These are phyloP conservation scores for Isatis tinctoria DNA, from an alignment of 345 rosid genomes.

Conservation along the genomic window DNA sequence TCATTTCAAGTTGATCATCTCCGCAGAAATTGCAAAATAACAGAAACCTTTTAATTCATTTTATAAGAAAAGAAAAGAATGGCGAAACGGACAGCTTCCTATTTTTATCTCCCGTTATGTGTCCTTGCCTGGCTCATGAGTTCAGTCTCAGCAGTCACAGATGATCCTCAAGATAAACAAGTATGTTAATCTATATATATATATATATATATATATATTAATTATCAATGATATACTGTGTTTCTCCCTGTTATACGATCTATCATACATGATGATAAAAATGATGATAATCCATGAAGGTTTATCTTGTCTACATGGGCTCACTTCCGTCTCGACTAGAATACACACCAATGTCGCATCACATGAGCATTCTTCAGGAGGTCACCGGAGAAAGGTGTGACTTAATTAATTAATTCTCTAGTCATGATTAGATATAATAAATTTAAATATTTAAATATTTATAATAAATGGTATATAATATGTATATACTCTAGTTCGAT, in stretches of 20 bases:
- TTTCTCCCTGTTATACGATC: not conserved
- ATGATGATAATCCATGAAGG: not conserved
- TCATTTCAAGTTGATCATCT: not conserved
- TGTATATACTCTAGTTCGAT: slow-evolving; percentile 14
- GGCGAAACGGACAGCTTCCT: not conserved
- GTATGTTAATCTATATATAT: not conserved
- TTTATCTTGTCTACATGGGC: slow-evolving; percentile 22
- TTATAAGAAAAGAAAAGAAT: not conserved
- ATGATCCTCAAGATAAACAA: slow-evolving; percentile 10
- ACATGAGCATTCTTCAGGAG: slow-evolving; percentile 35
- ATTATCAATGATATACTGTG: not conserved
- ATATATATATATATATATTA: not conserved
- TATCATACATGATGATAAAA: not conserved
- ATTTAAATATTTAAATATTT: not conserved
- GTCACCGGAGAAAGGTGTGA: slow-evolving; percentile 26
- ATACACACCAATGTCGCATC: slow-evolving; percentile 28
- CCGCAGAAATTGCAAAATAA: not conserved
- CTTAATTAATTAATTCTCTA: not conserved
- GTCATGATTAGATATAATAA: not conserved
- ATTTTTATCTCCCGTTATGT: not conserved
- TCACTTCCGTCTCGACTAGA: slow-evolving; percentile 18
- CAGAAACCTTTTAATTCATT: not conserved
- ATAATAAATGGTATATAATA: not conserved
- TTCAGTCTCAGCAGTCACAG: slow-evolving; percentile 1
- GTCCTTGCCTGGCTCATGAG: not conserved